phyloP scores from a whole-genome alignment of 1,139 yeast species.

The Blastobotrys buckinghamii region DNA sequence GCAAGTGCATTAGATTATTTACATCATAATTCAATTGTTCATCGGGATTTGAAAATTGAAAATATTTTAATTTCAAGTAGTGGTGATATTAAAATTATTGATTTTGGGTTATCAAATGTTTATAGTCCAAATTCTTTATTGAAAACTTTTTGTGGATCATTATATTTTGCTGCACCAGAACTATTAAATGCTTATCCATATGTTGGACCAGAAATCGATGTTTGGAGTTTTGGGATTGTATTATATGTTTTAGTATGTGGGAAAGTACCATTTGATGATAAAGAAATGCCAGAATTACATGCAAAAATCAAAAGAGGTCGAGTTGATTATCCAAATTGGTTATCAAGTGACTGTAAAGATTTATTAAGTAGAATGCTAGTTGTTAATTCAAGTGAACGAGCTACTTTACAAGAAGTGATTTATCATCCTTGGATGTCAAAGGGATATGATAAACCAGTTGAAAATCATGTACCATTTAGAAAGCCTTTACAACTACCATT shows the following conservation, averaged over 20 bases:
- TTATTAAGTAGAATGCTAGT: constrained; percentile 84
- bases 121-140: constrained; percentile 66
- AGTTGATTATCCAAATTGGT: constrained; percentile 83
- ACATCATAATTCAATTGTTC: constrained; percentile 91
- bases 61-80: constrained; percentile 90
- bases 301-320: constrained; percentile 90
- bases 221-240: constrained; percentile 98
- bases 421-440: constrained; percentile 93
- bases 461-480: constrained; percentile 70
- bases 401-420: constrained; percentile 69
- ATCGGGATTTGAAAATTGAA: constrained; percentile 93
- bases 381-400: constrained; percentile 79
- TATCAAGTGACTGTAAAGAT: constrained; percentile 79
- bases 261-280: constrained; percentile 97
- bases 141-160: constrained; percentile 94
- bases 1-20: constrained; percentile 92
- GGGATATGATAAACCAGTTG: constrained; percentile 73
- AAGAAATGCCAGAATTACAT: constrained; percentile 84
- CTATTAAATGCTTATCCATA: constrained; percentile 87
- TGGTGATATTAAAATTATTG: constrained; percentile 93
- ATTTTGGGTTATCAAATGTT: constrained; percentile 89
- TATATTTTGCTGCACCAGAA: constrained; percentile 98
- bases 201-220: constrained; percentile 94
- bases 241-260: constrained; percentile 93
- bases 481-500: constrained; percentile 69